Conservation (phyloP, 2,329 filamentous ascomycete species). For the Stagonosporopsis cucurbitacearum region DNA sequence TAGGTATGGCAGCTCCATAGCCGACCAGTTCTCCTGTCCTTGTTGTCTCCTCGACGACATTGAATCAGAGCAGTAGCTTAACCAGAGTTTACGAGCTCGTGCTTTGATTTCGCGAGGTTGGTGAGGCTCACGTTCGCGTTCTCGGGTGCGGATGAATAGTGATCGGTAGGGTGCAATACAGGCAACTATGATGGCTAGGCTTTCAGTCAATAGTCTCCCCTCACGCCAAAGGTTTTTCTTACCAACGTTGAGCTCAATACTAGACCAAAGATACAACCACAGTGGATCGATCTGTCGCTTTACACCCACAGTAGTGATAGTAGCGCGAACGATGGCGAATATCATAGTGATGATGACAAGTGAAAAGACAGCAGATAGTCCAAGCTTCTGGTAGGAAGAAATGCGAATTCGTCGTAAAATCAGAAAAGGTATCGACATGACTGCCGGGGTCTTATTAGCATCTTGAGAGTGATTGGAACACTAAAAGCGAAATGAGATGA, state of each 20-base stretch:
- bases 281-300: conserved; percentile 16
- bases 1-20: background rate
- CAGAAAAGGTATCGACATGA: conserved; percentile 17
- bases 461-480: background rate
- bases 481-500: too few relatives aligned
- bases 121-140: background rate
- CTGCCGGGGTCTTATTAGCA: background rate
- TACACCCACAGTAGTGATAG: conserved; percentile 8
- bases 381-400: conserved; percentile 5
- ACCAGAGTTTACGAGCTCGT: background rate
- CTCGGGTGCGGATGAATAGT: conserved; percentile 9
- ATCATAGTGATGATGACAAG: conserved; percentile 21
- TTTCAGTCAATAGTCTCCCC: background rate
- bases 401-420: conserved; percentile 14
- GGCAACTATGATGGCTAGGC: conserved; percentile 15
- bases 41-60: background rate
- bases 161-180: conserved; percentile 15
- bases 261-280: conserved; percentile 19
- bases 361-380: conserved; percentile 14
- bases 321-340: conserved; percentile 14
- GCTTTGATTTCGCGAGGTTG: background rate
- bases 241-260: conserved; percentile 13
- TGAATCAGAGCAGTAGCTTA: background rate
- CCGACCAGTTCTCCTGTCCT: background rate
- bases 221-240: background rate